Evolutionary conservation across 2,329 filamentous ascomycete species (phyloP).

Genomic region (Huntiella bhutanensis): DNA sequence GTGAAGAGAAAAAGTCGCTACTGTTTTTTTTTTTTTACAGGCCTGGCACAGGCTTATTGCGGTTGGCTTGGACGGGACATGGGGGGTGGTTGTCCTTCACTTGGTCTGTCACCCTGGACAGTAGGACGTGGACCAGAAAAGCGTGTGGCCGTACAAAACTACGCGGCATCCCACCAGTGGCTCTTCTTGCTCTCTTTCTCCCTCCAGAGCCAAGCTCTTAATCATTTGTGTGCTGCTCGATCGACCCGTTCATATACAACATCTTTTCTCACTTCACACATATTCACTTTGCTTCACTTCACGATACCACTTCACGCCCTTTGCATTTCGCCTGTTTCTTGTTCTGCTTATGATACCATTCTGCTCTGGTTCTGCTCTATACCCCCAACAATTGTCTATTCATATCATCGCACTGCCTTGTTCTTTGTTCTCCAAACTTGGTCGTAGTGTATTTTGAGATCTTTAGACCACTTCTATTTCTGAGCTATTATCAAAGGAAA

Average conservation of each 20-base stretch:
- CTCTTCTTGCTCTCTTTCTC: slow-evolving; percentile 3
- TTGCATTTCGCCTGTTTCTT: not conserved
- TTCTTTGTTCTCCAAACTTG: slow-evolving; percentile 4
- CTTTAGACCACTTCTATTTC: too few species aligned
- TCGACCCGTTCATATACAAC: slow-evolving; percentile 1
- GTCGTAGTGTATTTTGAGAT: too few species aligned
- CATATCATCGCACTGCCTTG: not conserved
- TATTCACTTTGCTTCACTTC: not conserved
- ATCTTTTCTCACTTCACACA: not conserved
- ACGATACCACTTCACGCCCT: not conserved
- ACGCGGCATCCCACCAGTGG: slow-evolving; percentile 2
- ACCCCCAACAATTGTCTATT: not conserved
- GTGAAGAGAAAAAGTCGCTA: slow-evolving; percentile 2
- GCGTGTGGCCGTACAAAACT: slow-evolving; percentile 9
- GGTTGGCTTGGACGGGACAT: slow-evolving; percentile 1
- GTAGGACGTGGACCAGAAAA: not conserved
- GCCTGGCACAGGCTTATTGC: slow-evolving; percentile 4
- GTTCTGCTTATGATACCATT: not conserved
- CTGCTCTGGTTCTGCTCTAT: not conserved
- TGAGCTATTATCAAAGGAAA: too few species aligned
- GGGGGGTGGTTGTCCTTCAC: not conserved
- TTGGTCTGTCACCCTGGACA: too few species aligned
- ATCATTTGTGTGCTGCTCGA: slow-evolving; percentile 1
- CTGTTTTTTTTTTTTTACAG: slow-evolving; percentile 3
- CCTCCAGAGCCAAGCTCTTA: slow-evolving; percentile 8